Conservation (phyloP, 345 rosid genomes). For the Eucalyptus microcorys region DNA sequence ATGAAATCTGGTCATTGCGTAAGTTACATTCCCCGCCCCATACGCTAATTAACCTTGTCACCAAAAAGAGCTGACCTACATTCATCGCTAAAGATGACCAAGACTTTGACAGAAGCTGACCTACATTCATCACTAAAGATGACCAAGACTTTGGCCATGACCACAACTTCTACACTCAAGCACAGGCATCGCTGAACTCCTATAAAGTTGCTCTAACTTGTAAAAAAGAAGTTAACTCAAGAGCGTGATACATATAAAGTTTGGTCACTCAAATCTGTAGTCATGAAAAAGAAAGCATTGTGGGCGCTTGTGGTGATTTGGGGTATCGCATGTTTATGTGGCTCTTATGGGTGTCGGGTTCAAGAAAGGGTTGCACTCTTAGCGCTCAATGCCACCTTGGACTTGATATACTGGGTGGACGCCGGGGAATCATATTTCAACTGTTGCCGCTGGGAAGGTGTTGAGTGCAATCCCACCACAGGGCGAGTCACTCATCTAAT, state of each 20-base stretch:
- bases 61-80: background rate
- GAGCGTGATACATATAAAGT: no score
- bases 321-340: background rate
- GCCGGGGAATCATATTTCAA: rapidly evolving
- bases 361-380: background rate
- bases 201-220: background rate
- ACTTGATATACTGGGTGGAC: rapidly evolving
- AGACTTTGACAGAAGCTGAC: background rate
- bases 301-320: background rate
- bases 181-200: no score
- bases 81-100: background rate
- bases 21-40: background rate
- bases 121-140: no score
- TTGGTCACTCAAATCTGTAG: rapidly evolving
- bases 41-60: background rate
- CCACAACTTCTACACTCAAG: no score
- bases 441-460: rapidly evolving
- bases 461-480: background rate
- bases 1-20: no score
- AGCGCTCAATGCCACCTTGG: background rate
- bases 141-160: no score
- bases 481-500: background rate
- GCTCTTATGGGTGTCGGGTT: rapidly evolving
- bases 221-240: background rate
- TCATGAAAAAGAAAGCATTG: background rate